Conservation (phyloP, 2,329 filamentous ascomycete genomes). For the Pseudogymnoascus sp. region DNA sequence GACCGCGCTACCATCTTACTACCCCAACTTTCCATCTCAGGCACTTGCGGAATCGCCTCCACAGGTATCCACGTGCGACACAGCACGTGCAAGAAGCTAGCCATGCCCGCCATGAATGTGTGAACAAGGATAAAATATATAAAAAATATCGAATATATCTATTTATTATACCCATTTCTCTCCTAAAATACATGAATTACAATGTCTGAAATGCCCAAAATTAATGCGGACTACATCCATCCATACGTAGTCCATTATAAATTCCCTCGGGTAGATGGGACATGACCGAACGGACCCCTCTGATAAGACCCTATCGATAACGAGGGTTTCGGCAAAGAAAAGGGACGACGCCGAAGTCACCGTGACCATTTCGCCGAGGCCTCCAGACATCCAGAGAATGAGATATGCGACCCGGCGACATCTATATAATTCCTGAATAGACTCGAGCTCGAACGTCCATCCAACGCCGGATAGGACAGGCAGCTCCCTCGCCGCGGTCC, state of each 20-base stretch:
- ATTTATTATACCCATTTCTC: neutral
- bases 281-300: conserved; percentile 2
- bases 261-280: conserved; percentile 2
- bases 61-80: neutral
- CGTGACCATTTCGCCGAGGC: neutral
- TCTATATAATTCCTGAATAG: conserved; percentile 4
- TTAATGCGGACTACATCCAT: neutral
- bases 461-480: conserved; percentile 5
- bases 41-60: neutral
- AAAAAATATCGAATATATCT: neutral
- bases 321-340: conserved; percentile 8
- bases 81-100: neutral
- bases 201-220: neutral
- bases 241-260: neutral
- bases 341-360: conserved; percentile 8
- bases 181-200: neutral
- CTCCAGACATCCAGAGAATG: neutral
- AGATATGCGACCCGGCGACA: neutral
- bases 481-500: neutral
- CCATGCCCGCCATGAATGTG: neutral
- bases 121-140: neutral
- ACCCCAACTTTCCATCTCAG: conserved; percentile 3
- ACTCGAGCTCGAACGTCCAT: conserved; percentile 6
- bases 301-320: conserved; percentile 9
- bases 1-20: neutral